Evolutionary conservation across 2,329 filamentous ascomycete genomes (phyloP), one percentile per base, ranked within the genome.

Genomic region (Nothophoma quercina): DNA sequence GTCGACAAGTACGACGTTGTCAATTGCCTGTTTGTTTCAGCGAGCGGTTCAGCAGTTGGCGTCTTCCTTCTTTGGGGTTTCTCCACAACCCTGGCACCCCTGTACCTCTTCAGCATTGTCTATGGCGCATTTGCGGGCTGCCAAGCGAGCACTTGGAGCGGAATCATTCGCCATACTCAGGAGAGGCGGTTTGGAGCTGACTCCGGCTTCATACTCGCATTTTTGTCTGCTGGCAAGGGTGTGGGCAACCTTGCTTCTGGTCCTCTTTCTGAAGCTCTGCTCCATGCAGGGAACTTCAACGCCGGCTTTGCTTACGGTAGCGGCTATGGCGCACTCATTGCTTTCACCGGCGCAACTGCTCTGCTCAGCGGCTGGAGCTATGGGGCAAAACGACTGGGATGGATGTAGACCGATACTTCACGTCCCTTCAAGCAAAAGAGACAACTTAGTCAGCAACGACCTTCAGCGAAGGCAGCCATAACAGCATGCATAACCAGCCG

Each of bases 171-270:
- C 13, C 73, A 79, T 28, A 75, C 79, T 3, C 67, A 71, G 42
- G 64, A 69, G 30, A 71, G 68, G 36, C 69, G 75, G 13, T 55
- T 50, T 26, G 59, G 62, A 9, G 68, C 69, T n/a, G 81, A 83
- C 34, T 69, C 77, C 3, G 77, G 79, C 0, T 77, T 83, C 56
- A 73, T 82, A 1, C 80, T 83, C 50, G 77, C 75, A 0, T 72
- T 78, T 12, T 68, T 83, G 45, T 75, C 76, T 8, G 77, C 77
- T 7, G 81, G 81, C 0, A 78, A 80, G 35, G 82, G 81, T 0
- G 73, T 83, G 16, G 81, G 81, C 3, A 80, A 78, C 62, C 68
- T 84, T 8, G 74, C 78, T 8, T 78, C 75, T 52, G 82, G 82
- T 3, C 81, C 82, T 0, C 63, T 84, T 33, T 82, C 80, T 39